Evolutionary conservation across 345 rosid genomes (phyloP).

Genomic region (Jatropha curcas): DNA sequence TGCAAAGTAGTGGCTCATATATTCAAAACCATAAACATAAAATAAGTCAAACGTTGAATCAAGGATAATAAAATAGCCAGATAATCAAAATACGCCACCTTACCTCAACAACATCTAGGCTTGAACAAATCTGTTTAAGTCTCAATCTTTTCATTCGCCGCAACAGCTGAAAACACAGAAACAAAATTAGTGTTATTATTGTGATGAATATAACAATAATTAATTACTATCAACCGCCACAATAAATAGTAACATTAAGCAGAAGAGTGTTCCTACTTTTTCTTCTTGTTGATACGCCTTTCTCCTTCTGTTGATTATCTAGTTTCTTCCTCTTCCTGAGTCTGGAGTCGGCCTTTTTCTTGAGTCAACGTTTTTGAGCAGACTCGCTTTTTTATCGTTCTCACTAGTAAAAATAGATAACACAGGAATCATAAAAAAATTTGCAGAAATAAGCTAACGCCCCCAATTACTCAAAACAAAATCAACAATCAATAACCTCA

Average conservation of each 20-base stretch:
- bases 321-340: slow-evolving; percentile 83
- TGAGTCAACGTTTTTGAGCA: slow-evolving; percentile 52
- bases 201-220: too few relatives aligned
- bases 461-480: not conserved
- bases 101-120: slow-evolving; percentile 99
- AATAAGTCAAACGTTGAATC: not conserved
- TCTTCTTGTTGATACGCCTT: slow-evolving; percentile 82
- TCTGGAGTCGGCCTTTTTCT: slow-evolving; percentile 73
- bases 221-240: not conserved
- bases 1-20: slow-evolving; percentile 36
- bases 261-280: slow-evolving; percentile 25
- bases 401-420: slow-evolving; percentile 50
- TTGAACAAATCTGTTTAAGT: slow-evolving; percentile 85
- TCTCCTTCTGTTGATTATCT: slow-evolving; percentile 70
- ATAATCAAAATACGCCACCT: slow-evolving; percentile 8
- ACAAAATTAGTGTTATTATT: too few relatives aligned
- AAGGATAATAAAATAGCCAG: not conserved
- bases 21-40: not conserved
- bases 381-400: slow-evolving; percentile 55
- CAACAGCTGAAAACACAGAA: slow-evolving; percentile 56
- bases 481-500: slow-evolving; percentile 57
- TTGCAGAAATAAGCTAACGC: not conserved
- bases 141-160: slow-evolving; percentile 95
- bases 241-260: not conserved
- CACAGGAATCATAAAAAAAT: not conserved